Evolutionary conservation across 106 monocot species (phyloP).

Genomic region (Allium cepa): DNA sequence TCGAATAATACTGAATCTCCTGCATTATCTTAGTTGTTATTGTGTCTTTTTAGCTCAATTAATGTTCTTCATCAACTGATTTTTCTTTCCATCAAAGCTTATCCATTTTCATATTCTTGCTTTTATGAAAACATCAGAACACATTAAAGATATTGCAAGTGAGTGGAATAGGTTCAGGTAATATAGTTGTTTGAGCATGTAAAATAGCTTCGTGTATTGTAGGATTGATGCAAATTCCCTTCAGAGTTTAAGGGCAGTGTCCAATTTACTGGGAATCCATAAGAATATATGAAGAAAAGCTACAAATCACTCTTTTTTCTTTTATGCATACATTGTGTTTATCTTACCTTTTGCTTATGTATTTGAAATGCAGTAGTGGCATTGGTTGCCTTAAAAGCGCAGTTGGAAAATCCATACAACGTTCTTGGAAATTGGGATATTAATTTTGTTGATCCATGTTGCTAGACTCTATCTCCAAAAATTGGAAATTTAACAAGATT

Average conservation of each 20-base stretch:
- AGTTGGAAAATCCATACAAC: slow-evolving; percentile 79
- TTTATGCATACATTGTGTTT: not conserved
- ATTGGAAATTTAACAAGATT: slow-evolving; percentile 87
- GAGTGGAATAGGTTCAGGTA: too few relatives aligned
- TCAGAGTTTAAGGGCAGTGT: not conserved
- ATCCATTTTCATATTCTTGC: too few relatives aligned
- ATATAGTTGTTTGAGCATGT: too few relatives aligned
- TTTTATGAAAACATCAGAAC: too few relatives aligned
- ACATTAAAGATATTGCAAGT: too few relatives aligned
- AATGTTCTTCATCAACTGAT: not conserved
- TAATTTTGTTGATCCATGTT: slow-evolving; percentile 96
- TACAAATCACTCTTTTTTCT: not conserved
- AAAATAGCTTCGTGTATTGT: too few relatives aligned
- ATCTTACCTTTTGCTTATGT: slow-evolving; percentile 1
- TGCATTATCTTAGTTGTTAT: not conserved
- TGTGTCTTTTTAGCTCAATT: not conserved
- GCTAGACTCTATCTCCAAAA: slow-evolving; percentile 73
- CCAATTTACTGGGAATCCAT: not conserved
- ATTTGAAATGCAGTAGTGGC: slow-evolving; percentile 62
- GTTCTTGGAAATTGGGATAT: slow-evolving; percentile 93
- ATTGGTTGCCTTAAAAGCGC: slow-evolving; percentile 68
- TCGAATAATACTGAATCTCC: too few relatives aligned
- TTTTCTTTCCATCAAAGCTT: too few relatives aligned
- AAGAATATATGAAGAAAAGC: not conserved
- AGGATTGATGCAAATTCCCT: not conserved